Evolutionary conservation across 139 green algal genomes (phyloP).

Genomic region (Medakamo hakoo): DNA sequence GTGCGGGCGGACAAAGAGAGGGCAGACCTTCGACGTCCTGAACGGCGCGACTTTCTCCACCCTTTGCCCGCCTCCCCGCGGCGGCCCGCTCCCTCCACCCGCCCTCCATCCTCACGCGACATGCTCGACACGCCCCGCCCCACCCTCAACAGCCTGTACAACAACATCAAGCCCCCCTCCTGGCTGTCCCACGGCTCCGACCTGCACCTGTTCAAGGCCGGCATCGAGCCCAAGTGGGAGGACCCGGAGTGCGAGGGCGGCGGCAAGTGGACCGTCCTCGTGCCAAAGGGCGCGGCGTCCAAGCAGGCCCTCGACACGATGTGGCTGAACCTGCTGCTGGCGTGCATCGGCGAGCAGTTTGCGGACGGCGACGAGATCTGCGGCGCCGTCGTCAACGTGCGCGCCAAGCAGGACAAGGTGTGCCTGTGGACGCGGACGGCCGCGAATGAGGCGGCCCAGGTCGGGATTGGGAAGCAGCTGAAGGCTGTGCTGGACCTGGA

Average conservation of each 20-base stretch:
- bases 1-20: too few species aligned
- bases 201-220: constrained; percentile 93
- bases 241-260: constrained; percentile 71
- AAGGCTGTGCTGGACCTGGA: constrained; percentile 79
- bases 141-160: constrained; percentile 73
- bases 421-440: constrained; percentile 89
- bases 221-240: constrained; percentile 98
- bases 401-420: constrained; percentile 69
- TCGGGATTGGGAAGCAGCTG: constrained; percentile 80
- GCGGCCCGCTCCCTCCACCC: not conserved
- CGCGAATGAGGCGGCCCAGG: constrained; percentile 66
- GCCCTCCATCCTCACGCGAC: not conserved
- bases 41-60: too few species aligned
- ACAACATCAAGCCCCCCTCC: constrained; percentile 91
- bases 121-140: too few species aligned
- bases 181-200: constrained; percentile 67
- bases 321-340: constrained; percentile 88
- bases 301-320: constrained; percentile 68
- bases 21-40: too few species aligned
- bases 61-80: too few species aligned
- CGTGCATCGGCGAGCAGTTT: constrained; percentile 98
- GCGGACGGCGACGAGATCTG: constrained; percentile 87
- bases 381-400: constrained; percentile 85
- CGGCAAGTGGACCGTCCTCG: constrained; percentile 79
- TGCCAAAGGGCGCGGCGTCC: constrained; percentile 31